Conservation (phyloP, 2,329 filamentous ascomycete species). For the Rasamsonia emersonii region DNA sequence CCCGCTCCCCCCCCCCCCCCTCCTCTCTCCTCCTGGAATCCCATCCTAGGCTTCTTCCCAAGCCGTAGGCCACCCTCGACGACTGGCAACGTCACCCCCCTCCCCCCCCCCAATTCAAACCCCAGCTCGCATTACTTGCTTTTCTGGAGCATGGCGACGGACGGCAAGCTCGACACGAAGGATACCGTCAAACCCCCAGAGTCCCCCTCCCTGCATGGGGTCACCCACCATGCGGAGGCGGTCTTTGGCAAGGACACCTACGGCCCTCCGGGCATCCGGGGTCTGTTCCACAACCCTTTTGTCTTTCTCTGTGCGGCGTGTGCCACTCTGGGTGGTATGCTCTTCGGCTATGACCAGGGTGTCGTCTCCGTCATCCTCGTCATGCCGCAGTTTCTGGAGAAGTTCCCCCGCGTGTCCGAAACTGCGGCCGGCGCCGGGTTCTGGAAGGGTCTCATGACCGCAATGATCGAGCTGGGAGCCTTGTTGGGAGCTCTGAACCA, state of each 20-base stretch:
- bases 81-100: too few relatives aligned
- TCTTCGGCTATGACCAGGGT: slow-evolving; percentile 44
- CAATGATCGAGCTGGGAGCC: slow-evolving; percentile 49
- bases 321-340: slow-evolving; percentile 41
- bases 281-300: slow-evolving; percentile 41
- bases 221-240: slow-evolving; percentile 26
- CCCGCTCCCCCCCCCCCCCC: too few relatives aligned
- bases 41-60: too few relatives aligned
- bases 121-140: too few relatives aligned
- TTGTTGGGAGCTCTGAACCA: slow-evolving; percentile 38
- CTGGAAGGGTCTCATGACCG: slow-evolving; percentile 42
- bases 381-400: slow-evolving; percentile 44
- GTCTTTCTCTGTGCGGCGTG: slow-evolving; percentile 45
- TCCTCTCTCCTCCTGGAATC: too few relatives aligned
- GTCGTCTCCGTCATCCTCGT: slow-evolving; percentile 41
- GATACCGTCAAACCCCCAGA: too few relatives aligned
- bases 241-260: slow-evolving; percentile 24
- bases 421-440: slow-evolving; percentile 30
- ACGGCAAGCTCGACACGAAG: too few relatives aligned
- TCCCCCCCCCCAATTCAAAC: too few relatives aligned
- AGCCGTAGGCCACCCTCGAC: too few relatives aligned
- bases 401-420: slow-evolving; percentile 37
- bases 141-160: too few relatives aligned
- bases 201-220: slow-evolving; percentile 15
- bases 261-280: slow-evolving; percentile 33